Evolutionary conservation across 208 protist species (phyloP).

Genomic region (Crithidia bombi): DNA sequence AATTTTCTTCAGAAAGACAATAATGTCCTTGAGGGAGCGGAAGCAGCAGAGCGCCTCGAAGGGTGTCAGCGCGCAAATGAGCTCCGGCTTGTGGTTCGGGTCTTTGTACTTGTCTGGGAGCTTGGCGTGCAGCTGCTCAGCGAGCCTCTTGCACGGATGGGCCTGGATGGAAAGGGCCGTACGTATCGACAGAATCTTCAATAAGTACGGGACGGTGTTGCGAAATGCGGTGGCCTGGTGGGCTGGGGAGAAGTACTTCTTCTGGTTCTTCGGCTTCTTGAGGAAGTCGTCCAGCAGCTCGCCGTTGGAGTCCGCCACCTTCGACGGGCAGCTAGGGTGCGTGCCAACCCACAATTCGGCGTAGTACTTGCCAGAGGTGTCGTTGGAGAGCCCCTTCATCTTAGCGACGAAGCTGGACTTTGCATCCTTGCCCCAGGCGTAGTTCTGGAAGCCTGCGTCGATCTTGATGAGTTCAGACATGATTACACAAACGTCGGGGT

Average conservation of each 20-base stretch:
- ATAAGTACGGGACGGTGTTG: slow-evolving; percentile 93
- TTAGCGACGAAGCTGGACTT: slow-evolving; percentile 82
- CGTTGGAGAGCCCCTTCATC: slow-evolving; percentile 65
- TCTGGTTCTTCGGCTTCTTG: slow-evolving; percentile 37
- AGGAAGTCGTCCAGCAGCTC: slow-evolving; percentile 70
- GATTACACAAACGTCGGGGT: background rate
- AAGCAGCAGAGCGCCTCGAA: slow-evolving; percentile 97
- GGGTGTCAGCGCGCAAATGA: slow-evolving; percentile 93
- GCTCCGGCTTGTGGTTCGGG: slow-evolving; percentile 99
- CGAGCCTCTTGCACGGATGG: slow-evolving; percentile 96
- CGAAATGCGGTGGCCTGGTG: slow-evolving; percentile 63
- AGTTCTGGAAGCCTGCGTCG: slow-evolving; percentile 80
- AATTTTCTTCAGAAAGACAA: slow-evolving; percentile 62
- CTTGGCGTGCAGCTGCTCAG: slow-evolving; percentile 86
- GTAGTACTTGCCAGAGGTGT: slow-evolving; percentile 67
- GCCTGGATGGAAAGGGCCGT: slow-evolving; percentile 98
- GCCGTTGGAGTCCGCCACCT: slow-evolving; percentile 35
- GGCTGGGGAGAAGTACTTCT: slow-evolving; percentile 59
- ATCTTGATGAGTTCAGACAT: slow-evolving; percentile 60
- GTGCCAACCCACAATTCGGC: slow-evolving; percentile 99
- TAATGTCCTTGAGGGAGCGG: slow-evolving; percentile 87
- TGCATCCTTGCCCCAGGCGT: slow-evolving; percentile 85
- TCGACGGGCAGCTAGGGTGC: slow-evolving; percentile 93
- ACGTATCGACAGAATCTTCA: slow-evolving; percentile 96
- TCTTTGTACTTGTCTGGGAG: slow-evolving; percentile 97